Evolutionary conservation across 2,329 filamentous ascomycete species (phyloP).

Genomic region (Teratosphaeria zuluensis): DNA sequence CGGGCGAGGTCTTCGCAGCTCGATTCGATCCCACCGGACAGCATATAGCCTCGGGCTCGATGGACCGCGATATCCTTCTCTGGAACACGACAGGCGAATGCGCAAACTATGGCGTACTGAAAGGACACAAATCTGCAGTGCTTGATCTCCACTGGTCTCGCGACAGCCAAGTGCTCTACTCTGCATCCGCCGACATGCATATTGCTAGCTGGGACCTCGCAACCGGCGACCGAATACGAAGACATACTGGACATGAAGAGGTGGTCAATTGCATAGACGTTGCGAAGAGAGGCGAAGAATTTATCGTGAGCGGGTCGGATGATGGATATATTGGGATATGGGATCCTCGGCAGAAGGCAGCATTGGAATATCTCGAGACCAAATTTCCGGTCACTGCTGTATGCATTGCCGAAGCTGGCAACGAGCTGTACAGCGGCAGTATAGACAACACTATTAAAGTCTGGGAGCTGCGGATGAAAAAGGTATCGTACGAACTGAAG

Average conservation of each 20-base stretch:
- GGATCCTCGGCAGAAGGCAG: constrained; percentile 87
- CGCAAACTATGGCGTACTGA: constrained; percentile 85
- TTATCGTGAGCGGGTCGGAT: constrained; percentile 84
- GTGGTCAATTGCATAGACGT: constrained; percentile 89
- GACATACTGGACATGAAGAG: constrained; percentile 88
- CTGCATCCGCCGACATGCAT: constrained; percentile 86
- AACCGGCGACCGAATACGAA: constrained; percentile 80
- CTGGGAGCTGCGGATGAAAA: constrained; percentile 91
- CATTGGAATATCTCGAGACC: constrained; percentile 78
- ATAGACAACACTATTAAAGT: constrained; percentile 97
- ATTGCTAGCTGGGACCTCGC: constrained; percentile 92
- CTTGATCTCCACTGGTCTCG: constrained; percentile 94
- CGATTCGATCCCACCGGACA: constrained; percentile 84
- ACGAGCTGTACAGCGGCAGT: constrained; percentile 86
- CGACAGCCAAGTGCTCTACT: constrained; percentile 83
- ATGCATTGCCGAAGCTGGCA: constrained; percentile 84
- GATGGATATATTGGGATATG: constrained; percentile 91
- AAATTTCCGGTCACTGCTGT: constrained; percentile 88
- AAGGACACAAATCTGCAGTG: constrained; percentile 81
- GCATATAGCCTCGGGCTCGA: constrained; percentile 84
- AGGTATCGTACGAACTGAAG: constrained; percentile 73
- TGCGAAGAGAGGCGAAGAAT: constrained; percentile 79
- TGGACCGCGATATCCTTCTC: constrained; percentile 89
- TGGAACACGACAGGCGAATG: constrained; percentile 91
- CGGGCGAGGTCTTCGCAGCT: constrained; percentile 79